Base-by-base conservation (phyloP, 23 red algal genomes). In the Gracilariopsis chorda region DNA sequence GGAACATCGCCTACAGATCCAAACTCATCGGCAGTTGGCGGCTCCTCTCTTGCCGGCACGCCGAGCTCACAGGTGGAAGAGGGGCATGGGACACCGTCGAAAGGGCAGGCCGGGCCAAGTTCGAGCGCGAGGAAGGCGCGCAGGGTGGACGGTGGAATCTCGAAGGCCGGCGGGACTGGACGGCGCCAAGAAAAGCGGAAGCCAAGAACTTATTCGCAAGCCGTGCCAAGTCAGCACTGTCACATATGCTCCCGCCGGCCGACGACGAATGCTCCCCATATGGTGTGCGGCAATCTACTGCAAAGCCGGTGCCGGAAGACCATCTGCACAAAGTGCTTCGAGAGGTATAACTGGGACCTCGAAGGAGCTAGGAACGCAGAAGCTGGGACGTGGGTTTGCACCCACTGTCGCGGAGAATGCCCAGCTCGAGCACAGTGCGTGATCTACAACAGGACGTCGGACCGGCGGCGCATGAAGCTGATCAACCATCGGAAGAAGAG, bases 391-490 rank as follows among this genome's bases (percentile, higher is more conserved):
- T 94, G 91, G 91, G 42, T 77, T 28, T 94, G 91, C 58, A 57
- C 78, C 33, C 91, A 94, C 67, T 94, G 91, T 35, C 80, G 59
- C 34, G 91, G 91, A 14, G 43, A 47, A 8, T 94, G 91, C 41
- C 91, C 91, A 24, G 28, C 65, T 36, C 53, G 91, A 39, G 79
- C 91, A 0, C 91, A 94, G 52, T 94, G 91, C 46, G 73, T 77
- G 32, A 94, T 84, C 13, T 94, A 94, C 48, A 78, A 82, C 75
- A 53, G 91, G 24, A 94, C 91, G 4, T 86, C 82, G 11, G 82
- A 84, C 40, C 32, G 91, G 11, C 57, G 91, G 39, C 56, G 91
- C 48, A 23, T 93, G n/a, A 81, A 70, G 64, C 83, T 74, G 6
- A 75, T 87, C 20, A 87, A 87, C 25, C 83, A 87, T 87, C 63